phyloP scores from a whole-genome alignment of 371 early-diverging fungal genomes.

The Mucor plumbeus region DNA sequence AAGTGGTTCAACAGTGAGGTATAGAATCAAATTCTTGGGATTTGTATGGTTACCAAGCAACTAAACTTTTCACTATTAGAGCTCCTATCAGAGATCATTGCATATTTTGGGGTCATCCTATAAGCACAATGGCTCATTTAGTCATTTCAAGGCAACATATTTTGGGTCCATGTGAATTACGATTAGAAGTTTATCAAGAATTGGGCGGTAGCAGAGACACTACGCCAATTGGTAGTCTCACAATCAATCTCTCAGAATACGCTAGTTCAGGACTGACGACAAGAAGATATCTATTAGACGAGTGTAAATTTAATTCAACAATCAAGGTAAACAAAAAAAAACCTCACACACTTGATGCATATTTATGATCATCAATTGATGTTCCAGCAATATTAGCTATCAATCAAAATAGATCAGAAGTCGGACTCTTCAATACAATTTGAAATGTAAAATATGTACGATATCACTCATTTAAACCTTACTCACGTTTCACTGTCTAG shows the following conservation, averaged over 20 bases:
- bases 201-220: conserved; percentile 49
- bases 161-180: conserved; percentile 62
- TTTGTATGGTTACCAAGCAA: too few relatives aligned
- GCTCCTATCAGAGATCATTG: conserved; percentile 61
- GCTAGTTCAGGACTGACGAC: conserved; percentile 44
- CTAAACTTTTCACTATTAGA: conserved; percentile 30
- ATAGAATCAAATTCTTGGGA: not conserved
- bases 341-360: conserved; percentile 6
- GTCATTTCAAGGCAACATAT: conserved; percentile 63
- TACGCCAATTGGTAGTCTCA: conserved; percentile 45
- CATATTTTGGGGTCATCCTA: conserved; percentile 57
- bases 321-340: conserved; percentile 47
- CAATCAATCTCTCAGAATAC: conserved; percentile 55
- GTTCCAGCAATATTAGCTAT: conserved; percentile 24
- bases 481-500: conserved; percentile 9
- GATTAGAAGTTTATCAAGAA: conserved; percentile 62
- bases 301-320: conserved; percentile 57
- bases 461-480: not conserved
- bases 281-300: conserved; percentile 45
- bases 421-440: conserved; percentile 30
- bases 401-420: conserved; percentile 42
- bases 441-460: conserved; percentile 32
- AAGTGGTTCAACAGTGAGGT: conserved; percentile 57
- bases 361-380: not conserved
- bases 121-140: conserved; percentile 49